Conservation (phyloP, 768 basidiomycete species). For the Boletus tylopilopsis region DNA sequence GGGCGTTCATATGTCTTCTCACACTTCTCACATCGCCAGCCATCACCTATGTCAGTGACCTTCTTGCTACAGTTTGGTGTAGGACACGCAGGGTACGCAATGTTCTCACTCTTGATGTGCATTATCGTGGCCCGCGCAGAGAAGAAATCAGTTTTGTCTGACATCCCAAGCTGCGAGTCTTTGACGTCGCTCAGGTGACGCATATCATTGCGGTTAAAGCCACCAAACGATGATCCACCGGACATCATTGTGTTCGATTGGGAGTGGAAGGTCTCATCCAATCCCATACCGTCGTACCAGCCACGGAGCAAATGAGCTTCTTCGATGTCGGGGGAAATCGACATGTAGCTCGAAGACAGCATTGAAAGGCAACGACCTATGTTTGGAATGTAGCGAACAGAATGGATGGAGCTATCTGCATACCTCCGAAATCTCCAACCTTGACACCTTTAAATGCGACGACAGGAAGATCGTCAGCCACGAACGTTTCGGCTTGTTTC, state of each 20-base stretch:
- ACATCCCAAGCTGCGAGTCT: slow-evolving; percentile 66
- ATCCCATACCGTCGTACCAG: slow-evolving; percentile 83
- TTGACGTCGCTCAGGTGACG: slow-evolving; percentile 76
- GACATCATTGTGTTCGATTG: slow-evolving; percentile 47
- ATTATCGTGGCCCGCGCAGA: slow-evolving; percentile 78
- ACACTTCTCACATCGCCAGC: slow-evolving; percentile 96
- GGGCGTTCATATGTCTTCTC: slow-evolving; percentile 65
- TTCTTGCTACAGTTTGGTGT: slow-evolving; percentile 85
- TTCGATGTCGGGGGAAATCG: slow-evolving; percentile 87
- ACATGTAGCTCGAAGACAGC: slow-evolving; percentile 75
- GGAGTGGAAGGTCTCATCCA: slow-evolving; percentile 62
- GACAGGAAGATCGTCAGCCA: slow-evolving; percentile 57
- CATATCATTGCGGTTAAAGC: slow-evolving; percentile 70
- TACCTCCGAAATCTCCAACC: slow-evolving; percentile 88
- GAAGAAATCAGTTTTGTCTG: slow-evolving; percentile 80
- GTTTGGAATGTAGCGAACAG: slow-evolving; percentile 6
- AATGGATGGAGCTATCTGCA: slow-evolving; percentile 5
- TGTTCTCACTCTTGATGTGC: slow-evolving; percentile 79
- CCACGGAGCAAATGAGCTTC: slow-evolving; percentile 84
- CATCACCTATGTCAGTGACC: slow-evolving; percentile 59
- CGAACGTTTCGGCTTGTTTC: slow-evolving; percentile 83
- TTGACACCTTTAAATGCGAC: slow-evolving; percentile 93
- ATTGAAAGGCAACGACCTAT: slow-evolving; percentile 82
- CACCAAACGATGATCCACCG: slow-evolving; percentile 36
- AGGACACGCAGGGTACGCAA: slow-evolving; percentile 89